Percentiles rank a stretch among this genome's conserved stretches.
Evolutionary conservation across 257 asterid genomes (phyloP).

Genomic region (Buddleja alternifolia): DNA sequence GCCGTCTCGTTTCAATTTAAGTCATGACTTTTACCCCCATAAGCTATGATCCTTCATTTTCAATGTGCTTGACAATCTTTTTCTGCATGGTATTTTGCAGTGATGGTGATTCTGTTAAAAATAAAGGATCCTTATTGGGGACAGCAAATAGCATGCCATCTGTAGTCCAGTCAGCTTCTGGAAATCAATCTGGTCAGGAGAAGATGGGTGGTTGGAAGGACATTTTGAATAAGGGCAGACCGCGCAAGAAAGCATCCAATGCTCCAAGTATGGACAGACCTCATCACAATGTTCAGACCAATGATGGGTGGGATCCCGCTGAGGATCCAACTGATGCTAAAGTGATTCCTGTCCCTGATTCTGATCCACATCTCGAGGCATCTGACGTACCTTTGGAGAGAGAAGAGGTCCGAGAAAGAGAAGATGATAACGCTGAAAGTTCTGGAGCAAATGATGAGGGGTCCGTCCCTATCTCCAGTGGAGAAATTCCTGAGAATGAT

Average conservation of each 20-base stretch:
- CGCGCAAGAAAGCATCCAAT: slow-evolving; percentile 46
- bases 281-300: slow-evolving; percentile 48
- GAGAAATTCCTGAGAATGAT: slow-evolving; percentile 56
- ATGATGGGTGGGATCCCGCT: slow-evolving; percentile 76
- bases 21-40: too few relatives aligned
- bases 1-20: too few relatives aligned
- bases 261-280: slow-evolving; percentile 49
- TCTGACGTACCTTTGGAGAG: slow-evolving; percentile 40
- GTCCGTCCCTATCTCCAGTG: slow-evolving; percentile 48
- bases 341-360: slow-evolving; percentile 40
- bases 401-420: slow-evolving; percentile 54
- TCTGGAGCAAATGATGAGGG: slow-evolving; percentile 47
- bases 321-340: slow-evolving; percentile 54
- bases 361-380: slow-evolving; percentile 53
- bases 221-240: slow-evolving; percentile 94
- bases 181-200: slow-evolving; percentile 57
- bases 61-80: slow-evolving; percentile 14
- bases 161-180: slow-evolving; percentile 50
- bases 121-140: slow-evolving; percentile 42
- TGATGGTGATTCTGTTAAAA: slow-evolving; percentile 50
- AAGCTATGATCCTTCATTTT: too few relatives aligned
- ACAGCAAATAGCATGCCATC: slow-evolving; percentile 48
- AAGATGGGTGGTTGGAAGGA: slow-evolving; percentile 92
- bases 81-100: slow-evolving; percentile 41
- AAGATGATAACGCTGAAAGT: slow-evolving; percentile 44